These are phyloP conservation scores for Leptomonas pyrrhocoris DNA, from an alignment of 208 protist species.

Conservation along the genomic window DNA sequence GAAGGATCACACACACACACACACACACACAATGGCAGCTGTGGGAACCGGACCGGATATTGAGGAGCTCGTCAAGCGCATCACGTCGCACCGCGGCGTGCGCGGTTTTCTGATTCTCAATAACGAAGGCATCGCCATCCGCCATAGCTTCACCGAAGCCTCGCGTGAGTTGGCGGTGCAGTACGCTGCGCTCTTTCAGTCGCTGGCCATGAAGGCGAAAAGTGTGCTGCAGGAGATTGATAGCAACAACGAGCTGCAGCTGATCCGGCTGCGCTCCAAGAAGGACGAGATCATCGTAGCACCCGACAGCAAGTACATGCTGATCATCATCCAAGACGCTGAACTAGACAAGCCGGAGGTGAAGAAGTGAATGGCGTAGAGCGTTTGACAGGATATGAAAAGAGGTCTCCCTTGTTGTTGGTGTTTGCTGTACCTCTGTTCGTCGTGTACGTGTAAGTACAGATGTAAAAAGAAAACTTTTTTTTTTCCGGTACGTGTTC, in stretches of 20 bases:
- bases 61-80: slow-evolving; percentile 96
- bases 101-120: slow-evolving; percentile 96
- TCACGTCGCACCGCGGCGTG: slow-evolving; percentile 94
- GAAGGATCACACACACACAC: not conserved
- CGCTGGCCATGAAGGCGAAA: slow-evolving; percentile 92
- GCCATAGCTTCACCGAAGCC: slow-evolving; percentile 92
- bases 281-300: slow-evolving; percentile 98
- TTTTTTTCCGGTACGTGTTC: too few species aligned
- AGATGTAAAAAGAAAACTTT: too few species aligned
- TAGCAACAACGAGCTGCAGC: slow-evolving; percentile 95
- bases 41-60: slow-evolving; percentile 83
- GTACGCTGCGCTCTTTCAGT: slow-evolving; percentile 94
- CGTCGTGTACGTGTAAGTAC: too few species aligned
- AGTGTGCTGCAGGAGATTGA: slow-evolving; percentile 93
- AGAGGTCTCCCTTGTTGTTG: not conserved
- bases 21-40: slow-evolving; percentile 45
- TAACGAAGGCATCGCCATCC: slow-evolving; percentile 93
- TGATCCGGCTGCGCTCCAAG: slow-evolving; percentile 93
- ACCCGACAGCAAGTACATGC: slow-evolving; percentile 91
- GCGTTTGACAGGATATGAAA: not conserved
- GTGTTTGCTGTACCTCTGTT: not conserved
- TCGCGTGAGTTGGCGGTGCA: slow-evolving; percentile 89
- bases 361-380: slow-evolving; percentile 12
- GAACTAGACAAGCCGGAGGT: slow-evolving; percentile 35
- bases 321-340: slow-evolving; percentile 90